Evolutionary conservation across 352 stramenopile genomes (phyloP), one percentile per base, ranked within the genome.

Genomic region (Globisporangium cederbergense): DNA sequence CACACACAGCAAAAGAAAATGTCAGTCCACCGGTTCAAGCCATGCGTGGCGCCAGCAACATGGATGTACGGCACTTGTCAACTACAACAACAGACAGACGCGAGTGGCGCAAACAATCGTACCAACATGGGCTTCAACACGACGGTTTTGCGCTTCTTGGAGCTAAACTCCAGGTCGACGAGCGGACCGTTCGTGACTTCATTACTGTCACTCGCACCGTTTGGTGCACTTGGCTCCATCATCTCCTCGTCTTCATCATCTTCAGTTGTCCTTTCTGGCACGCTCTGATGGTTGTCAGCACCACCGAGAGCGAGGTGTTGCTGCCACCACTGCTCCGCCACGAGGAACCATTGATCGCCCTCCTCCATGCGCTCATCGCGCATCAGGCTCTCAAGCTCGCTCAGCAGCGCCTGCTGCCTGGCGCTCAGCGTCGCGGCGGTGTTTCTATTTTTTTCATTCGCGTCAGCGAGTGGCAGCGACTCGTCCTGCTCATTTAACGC

Each of bases 331-430:
- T 43, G 25, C 32, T 46, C 64, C 1, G 75, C 68, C 20, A 93
- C 79, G 10, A 93, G 54, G 62, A 76, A 93, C 84, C 84, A 93
- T 4, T 75, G 42, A 10, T 85, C 74, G n/a, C 84, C 82, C 25
- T 79, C 74, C 3, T 61, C 57, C 11, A 93, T 66, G 50, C 67
- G 72, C 62, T 76, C 72, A 30, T 75, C 69, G 18, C 54, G 66
- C 66, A 74, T 58, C 43, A 71, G 64, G 16, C 46, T 56, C 62
- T 62, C 60, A 32, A 75, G 5, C 49, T 76, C 72, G 20, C 49
- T 58, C 50, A 72, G 36, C 36, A 65, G 64, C 42, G 25, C 22
- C 40, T 52, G 50, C 28, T 66, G 32, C 52, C 46, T 58, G 20
- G 52, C 32, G n/a, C 30, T 58, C 18, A 43, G 52, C 32, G 9